phyloP scores from a whole-genome alignment of 2,329 filamentous ascomycete species.

The Fusarium musae region DNA sequence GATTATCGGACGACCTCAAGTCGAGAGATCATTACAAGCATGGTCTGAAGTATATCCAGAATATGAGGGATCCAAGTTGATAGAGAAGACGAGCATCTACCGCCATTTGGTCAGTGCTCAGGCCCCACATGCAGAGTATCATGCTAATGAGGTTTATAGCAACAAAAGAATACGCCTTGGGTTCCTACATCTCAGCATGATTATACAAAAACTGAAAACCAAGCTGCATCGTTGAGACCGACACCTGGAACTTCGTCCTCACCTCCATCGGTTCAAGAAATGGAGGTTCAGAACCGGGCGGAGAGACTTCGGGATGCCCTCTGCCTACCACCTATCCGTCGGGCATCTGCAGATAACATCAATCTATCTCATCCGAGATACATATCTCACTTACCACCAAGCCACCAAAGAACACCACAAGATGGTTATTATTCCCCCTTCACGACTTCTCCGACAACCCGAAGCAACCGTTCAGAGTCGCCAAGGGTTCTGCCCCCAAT shows the following conservation, averaged over 20 bases:
- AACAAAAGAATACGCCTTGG: background rate
- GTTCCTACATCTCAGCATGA: background rate
- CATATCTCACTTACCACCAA: background rate
- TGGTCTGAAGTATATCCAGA: constrained; percentile 10
- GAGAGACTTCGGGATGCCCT: background rate
- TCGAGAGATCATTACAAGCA: background rate
- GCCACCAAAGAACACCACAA: background rate
- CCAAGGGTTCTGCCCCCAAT: background rate
- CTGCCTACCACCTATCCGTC: background rate
- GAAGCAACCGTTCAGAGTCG: background rate
- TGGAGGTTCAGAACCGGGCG: background rate
- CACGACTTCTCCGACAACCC: background rate
- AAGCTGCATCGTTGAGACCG: background rate
- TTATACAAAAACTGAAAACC: background rate
- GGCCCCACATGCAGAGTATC: no score
- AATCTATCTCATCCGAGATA: background rate
- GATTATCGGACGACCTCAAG: background rate
- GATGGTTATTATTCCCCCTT: background rate
- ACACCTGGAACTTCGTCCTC: background rate
- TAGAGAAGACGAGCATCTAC: background rate
- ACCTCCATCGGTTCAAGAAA: background rate
- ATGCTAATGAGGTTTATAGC: background rate
- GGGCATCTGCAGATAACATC: background rate
- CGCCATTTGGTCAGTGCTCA: background rate
- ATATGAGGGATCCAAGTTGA: background rate